Evolutionary conservation across 148 eudicot genomes (phyloP), one percentile per base, ranked within the genome.

Genomic region (Spergularia bocconei): DNA sequence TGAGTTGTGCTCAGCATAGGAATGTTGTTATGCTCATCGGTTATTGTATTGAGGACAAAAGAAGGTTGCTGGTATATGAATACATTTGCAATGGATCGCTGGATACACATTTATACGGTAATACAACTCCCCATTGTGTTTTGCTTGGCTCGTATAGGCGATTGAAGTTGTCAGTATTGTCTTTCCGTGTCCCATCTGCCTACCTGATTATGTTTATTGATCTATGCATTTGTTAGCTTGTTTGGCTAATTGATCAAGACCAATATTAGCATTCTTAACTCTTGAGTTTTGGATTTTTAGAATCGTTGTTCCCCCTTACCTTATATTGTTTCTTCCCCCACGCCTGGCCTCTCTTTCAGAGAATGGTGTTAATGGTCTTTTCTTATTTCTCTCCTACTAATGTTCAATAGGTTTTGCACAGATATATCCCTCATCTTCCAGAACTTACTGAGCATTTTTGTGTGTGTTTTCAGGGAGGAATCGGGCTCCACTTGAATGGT

Each of bases 1-100:
- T 88, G 71, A 88, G 88, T 62, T 88, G 91, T 75, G 91, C 91
- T 47, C 91, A 88, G 70, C 91, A 88, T 78, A 83, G 91, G 38
- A 88, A 88, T 80, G 91, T 88, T 50, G 91, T 88, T 48, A 84
- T 85, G 88, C 81, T 88, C 23, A 85, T 88, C 16, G 91, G 91
- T 15, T 88, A 82, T 66, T 88, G 91, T 75, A 86, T 88, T 17
- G 91, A 88, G 79, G 87, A 84, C 55, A 85, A 83, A 71, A 76
- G 87, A 71, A 85, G 91, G 75, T 67, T 88, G 47, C 83, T 88
- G 64, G 91, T 88, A 9, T 88, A 88, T 82, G 91, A 88, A 54
- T 88, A 80, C 67, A 88, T 88, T 47, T 88, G 91, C 80, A 86
- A 86, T 64, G 85, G 88, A 21, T 88, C 91, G 5, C 68, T 88